Base-by-base conservation (phyloP, 2,329 filamentous ascomycete genomes). In the Zopfia rhizophila region DNA sequence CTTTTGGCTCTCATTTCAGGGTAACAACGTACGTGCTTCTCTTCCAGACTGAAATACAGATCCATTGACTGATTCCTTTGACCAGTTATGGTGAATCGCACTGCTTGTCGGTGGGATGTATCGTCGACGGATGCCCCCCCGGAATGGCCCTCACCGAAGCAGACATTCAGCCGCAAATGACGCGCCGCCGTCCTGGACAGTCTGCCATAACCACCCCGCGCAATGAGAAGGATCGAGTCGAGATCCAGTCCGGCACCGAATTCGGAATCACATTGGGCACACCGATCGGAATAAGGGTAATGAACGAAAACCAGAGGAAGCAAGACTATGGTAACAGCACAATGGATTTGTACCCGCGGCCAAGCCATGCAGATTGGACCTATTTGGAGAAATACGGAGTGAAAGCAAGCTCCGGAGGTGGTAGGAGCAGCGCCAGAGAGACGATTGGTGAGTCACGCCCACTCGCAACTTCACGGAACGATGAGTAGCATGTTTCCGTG, bases 381-480 rank as follows among this genome's bases (percentile, higher is more conserved):
- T 97, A 97, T 76, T 81, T 96, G 51, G 90, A 96, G 73, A 97
- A 97, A 78, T 99, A 99, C 72, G 93, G 93, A 45, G 86, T 95
- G 60, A 95, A 95, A 79, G 91, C 94, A 25, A 90, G 85, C 70
- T 91, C 87, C 51, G 93, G 94, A 47, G 93, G 94, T 60, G 93
- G 94, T 41, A 83, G 94, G 53, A 92, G 88, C 70, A 92, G 88
- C 70, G 94, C 94, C n/a, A 82, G 93, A 56, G 93, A 97, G 81
- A 97, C 93, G 8, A 96, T 97, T 68, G 91, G 88, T 83, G 68
- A 42, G 63, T 12, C 63, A 3, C 24, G 14, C 25, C 6, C 13
- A 24, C 13, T 10, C 4, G 24, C 17, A 19, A 19, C 22, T 44
- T 27, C 21, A 46, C 16, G 19, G 18, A 33, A 45, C 17, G 7